phyloP scores from a whole-genome alignment of 805 yeast species.

The Monosporozyma unispora region DNA sequence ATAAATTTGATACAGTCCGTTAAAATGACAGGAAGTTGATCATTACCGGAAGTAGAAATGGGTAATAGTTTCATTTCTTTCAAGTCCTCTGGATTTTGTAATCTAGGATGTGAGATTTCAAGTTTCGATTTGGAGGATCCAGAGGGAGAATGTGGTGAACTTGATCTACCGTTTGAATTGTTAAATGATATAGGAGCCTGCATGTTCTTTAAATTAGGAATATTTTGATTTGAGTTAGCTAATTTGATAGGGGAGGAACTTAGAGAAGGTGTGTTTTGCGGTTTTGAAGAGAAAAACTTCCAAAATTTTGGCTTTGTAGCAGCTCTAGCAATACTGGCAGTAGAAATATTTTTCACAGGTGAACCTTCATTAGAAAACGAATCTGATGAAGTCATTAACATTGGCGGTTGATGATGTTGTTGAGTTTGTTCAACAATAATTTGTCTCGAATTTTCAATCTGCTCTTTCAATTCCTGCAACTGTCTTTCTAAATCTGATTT shows the following conservation, averaged over 20 bases:
- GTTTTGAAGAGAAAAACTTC: slow-evolving; percentile 22
- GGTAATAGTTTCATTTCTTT: slow-evolving; percentile 30
- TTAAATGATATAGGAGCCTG: not conserved
- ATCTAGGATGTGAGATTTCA: slow-evolving; percentile 31
- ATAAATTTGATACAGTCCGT: slow-evolving; percentile 66
- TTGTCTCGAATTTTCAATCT: slow-evolving; percentile 1
- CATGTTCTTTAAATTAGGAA: not conserved
- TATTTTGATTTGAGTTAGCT: slow-evolving; percentile 4
- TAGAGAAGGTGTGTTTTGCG: not conserved
- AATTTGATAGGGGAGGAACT: not conserved
- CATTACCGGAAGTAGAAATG: slow-evolving; percentile 10
- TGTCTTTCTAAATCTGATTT: slow-evolving; percentile 3
- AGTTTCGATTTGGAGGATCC: slow-evolving; percentile 6
- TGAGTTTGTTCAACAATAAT: not conserved
- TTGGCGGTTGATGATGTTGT: not conserved
- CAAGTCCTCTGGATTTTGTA: slow-evolving; percentile 31
- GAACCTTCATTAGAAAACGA: slow-evolving; percentile 5
- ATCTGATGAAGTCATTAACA: not conserved
- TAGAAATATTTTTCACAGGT: slow-evolving; percentile 15
- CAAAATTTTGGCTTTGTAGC: slow-evolving; percentile 29
- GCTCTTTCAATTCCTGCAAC: slow-evolving; percentile 3
- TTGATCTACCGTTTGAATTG: not conserved
- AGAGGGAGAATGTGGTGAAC: not conserved
- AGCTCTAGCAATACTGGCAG: slow-evolving; percentile 18
- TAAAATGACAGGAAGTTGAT: slow-evolving; percentile 55